Base-by-base conservation (phyloP, 2,329 filamentous ascomycete genomes). In the Sphaerostilbella broomeana region DNA sequence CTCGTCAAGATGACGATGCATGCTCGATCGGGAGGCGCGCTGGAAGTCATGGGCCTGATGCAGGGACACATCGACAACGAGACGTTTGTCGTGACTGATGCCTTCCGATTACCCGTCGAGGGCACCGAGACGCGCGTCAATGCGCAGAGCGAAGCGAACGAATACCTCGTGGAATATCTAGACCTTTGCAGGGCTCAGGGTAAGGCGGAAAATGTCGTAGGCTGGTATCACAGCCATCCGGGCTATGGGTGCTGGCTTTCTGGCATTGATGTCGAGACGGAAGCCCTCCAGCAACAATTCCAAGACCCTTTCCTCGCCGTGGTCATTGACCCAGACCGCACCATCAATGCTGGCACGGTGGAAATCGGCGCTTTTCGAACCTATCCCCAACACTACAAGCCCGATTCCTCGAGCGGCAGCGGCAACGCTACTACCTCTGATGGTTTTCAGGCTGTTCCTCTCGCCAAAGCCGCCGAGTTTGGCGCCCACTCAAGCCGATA, bases 1-100 rank as follows among this genome's bases (percentile, higher is more conserved):
- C 77, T 98, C 43, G 77, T 97, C 52, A 98, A 98, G 68, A 98
- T 98, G 92, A 87, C 94, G 48, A 97, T 95, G 86, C 92, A 98
- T 61, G 92, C 92, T 8, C 85, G 92, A n/a, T 89, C 87, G 0
- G 92, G 92, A 49, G 90, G 92, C 42, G 79, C 78, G 19, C 75
- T 97, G 49, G 92, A 98, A 68, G 77, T 98, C 54, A 98, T 98
- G 92, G 92, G 92, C 42, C 64, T 98, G 52, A 98, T 98, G 92
- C 85, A 94, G 58, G 92, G 92, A 46, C 95, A 94, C 62, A 83
- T 95, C 35, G 77, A 86, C 49, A 79, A 81, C 28, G 82, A 94
- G 54, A 77, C 85, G 1, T 86, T 98, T 55, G 79, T 98, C 50
- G 84, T 98, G 38, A 97, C 89, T 1, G 92, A 98, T 57, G 87